phyloP scores from a whole-genome alignment of 768 basidiomycete species.

The Plicaturopsis crispa region DNA sequence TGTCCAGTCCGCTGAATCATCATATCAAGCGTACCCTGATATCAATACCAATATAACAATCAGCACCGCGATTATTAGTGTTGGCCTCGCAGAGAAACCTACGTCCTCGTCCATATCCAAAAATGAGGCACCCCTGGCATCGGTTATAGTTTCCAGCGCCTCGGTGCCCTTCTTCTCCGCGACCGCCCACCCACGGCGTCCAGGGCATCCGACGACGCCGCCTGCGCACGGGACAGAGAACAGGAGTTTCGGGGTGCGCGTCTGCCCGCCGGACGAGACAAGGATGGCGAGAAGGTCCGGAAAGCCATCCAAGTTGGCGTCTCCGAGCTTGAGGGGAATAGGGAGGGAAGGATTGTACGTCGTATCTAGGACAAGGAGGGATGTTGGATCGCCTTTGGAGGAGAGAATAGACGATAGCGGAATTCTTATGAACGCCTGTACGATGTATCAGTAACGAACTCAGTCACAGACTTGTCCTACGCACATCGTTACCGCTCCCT shows the following conservation, averaged over 20 bases:
- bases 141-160: conserved; percentile 56
- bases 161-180: conserved; percentile 51
- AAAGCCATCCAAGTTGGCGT: conserved; percentile 90
- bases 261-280: conserved; percentile 32
- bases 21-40: conserved; percentile 85
- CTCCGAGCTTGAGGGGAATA: conserved; percentile 74
- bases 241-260: conserved; percentile 51
- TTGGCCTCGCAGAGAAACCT: no score
- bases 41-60: neutral
- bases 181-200: conserved; percentile 61
- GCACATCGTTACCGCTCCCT: conserved; percentile 41
- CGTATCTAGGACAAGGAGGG: conserved; percentile 65
- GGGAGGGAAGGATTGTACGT: conserved; percentile 63
- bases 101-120: conserved; percentile 96
- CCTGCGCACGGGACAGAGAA: conserved; percentile 53
- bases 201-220: conserved; percentile 54
- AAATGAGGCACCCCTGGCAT: conserved; percentile 74
- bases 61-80: neutral
- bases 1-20: conserved; percentile 78
- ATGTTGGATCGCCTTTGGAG: conserved; percentile 25
- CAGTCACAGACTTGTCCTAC: conserved; percentile 9
- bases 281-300: conserved; percentile 73
- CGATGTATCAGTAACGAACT: neutral
- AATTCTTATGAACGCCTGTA: conserved; percentile 59
- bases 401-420: conserved; percentile 57